Evolutionary conservation across 352 stramenopile species (phyloP), one percentile per base, ranked within the genome.

Genomic region (Salisapilia sapeloensis): DNA sequence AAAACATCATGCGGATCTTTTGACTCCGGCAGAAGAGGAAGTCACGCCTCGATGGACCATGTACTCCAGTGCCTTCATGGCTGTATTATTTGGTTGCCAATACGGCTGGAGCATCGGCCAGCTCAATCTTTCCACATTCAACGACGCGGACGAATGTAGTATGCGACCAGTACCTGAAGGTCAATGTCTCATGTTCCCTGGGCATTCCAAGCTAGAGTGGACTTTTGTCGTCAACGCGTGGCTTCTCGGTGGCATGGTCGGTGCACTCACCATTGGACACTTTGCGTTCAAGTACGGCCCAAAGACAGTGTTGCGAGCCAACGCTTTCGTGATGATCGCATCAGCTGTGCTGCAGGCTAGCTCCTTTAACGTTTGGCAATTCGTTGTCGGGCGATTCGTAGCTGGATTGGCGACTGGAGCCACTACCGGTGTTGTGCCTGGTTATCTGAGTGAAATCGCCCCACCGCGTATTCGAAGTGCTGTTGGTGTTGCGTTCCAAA

Each of bases 371-470:
- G 44, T 67, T 22, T 43, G 27, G 22, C 23, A 59, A 6, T 69
- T 76, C 33, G 44, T 50, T 2, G 20, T 65, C 16, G 61, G 58
- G 0, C 56, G 58, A 7, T 31, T 71, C 21, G 44, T 71, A 19
- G 57, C 61, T n/a, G 61, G 61, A 18, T 50, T 72, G 20, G 59
- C 57, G 1, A 48, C 60, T 0, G 60, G 57, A 6, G 45, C 39
- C 7, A 17, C 13, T 6, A 19, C 16, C 3, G 54, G 49, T 6
- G 52, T 54, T 38, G 37, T 56, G 14, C 44, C 47, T 10, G 40
- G 35, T 8, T 71, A 66, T 16, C 54, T 65, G 27, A 61, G 55
- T n/a, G 60, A 75, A 17, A 60, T 75, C 13, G 48, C 45, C 6
- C 56, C 60, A 4, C 46, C 55, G 0, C 24, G 60, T 24, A 42